Evolutionary conservation across 768 basidiomycete species (phyloP).

Genomic region (Leucocoprinus birnbaumii): DNA sequence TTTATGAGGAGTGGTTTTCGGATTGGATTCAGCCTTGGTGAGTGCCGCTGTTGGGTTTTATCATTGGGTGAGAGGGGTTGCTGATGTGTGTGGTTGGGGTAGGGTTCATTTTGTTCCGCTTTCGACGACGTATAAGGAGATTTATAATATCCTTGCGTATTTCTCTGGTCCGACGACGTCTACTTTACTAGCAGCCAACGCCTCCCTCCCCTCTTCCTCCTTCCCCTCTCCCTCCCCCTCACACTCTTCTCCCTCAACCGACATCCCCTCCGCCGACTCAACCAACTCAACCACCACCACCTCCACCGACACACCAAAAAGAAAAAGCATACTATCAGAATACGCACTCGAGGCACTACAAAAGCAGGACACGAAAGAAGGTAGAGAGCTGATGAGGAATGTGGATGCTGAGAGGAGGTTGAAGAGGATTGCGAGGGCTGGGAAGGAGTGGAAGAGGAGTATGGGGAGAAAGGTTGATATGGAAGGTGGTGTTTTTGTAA

Average conservation of each 20-base stretch:
- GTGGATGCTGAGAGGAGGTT: conserved; percentile 37
- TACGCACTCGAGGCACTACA: conserved; percentile 14
- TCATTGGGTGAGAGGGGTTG: not conserved
- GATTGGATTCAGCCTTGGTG: conserved; percentile 55
- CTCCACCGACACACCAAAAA: not conserved
- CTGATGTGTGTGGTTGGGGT: not conserved
- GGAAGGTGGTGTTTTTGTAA: conserved; percentile 60
- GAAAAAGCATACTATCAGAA: not conserved
- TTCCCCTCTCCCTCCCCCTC: too few species aligned
- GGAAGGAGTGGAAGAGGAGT: conserved; percentile 86
- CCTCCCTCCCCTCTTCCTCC: conserved; percentile 31
- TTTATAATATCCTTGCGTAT: conserved; percentile 88
- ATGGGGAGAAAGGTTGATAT: conserved; percentile 81
- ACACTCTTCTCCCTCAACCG: too few species aligned
- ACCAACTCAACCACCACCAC: not conserved
- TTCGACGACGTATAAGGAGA: conserved; percentile 78
- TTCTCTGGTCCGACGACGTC: conserved; percentile 79
- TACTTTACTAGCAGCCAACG: conserved; percentile 51
- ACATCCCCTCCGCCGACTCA: too few species aligned
- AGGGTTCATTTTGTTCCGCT: conserved; percentile 94
- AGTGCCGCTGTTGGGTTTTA: too few species aligned
- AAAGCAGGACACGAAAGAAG: conserved; percentile 17
- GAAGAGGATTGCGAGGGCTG: conserved; percentile 79
- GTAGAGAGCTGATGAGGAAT: conserved; percentile 1
- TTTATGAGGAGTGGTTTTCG: conserved; percentile 82